These are phyloP conservation scores for Royoungia palumana DNA, from an alignment of 768 basidiomycete species.

Conservation along the genomic window DNA sequence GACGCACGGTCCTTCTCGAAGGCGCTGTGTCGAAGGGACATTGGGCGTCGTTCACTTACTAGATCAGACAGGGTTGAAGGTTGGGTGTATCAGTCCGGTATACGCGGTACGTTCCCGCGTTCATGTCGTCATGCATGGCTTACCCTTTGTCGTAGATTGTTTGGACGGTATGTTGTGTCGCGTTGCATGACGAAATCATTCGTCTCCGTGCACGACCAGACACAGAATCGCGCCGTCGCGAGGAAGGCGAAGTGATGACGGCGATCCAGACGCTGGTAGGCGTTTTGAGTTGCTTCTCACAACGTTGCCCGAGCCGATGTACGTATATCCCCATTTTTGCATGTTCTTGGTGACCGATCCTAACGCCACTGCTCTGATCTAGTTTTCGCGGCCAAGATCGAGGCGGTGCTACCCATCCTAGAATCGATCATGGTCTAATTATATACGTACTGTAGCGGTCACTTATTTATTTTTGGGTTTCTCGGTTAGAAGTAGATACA, in stretches of 20 bases:
- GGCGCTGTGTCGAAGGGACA: constrained; percentile 16
- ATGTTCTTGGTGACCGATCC: background rate
- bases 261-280: constrained; percentile 18
- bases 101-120: constrained; percentile 8
- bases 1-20: constrained; percentile 11
- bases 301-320: constrained; percentile 19
- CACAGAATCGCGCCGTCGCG: constrained; percentile 5
- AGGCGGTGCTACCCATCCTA: constrained; percentile 24
- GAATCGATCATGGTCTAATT: constrained; percentile 14
- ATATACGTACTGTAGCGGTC: background rate
- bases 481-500: background rate
- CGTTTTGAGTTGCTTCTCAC: constrained; percentile 16
- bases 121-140: background rate
- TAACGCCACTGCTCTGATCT: background rate
- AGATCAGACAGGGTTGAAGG: constrained; percentile 2
- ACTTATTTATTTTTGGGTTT: background rate
- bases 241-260: constrained; percentile 10
- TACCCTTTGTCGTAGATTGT: constrained; percentile 10
- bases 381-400: constrained; percentile 25
- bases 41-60: constrained; percentile 13
- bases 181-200: constrained; percentile 20
- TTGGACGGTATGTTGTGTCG: constrained; percentile 23
- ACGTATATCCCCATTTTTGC: constrained; percentile 1
- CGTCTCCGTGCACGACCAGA: constrained; percentile 13
- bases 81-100: constrained; percentile 12